Percentiles rank a stretch among this genome's conserved stretches.
phyloP scores from a whole-genome alignment of 176 grass and related monocot species.

The Oryza brachyantha region DNA sequence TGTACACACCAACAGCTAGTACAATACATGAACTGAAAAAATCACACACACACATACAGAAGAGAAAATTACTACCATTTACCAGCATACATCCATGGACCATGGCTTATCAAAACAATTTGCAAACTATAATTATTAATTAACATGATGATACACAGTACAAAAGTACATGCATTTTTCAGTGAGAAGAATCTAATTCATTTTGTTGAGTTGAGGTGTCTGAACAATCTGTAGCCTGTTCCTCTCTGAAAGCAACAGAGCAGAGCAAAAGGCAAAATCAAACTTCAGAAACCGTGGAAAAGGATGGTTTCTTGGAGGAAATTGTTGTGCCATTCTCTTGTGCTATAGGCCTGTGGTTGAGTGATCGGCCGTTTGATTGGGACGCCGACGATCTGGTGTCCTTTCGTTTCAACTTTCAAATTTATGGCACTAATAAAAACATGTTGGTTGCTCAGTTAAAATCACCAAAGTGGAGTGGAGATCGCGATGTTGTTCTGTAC shows the following conservation, averaged over 20 bases:
- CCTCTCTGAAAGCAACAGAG: neutral
- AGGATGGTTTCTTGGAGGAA: neutral
- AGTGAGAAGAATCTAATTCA: neutral
- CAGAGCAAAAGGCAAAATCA: neutral
- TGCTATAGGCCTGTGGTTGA: slow-evolving; percentile 37
- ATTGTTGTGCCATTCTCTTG: neutral
- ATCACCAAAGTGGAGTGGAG: slow-evolving; percentile 20
- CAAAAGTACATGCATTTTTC: neutral
- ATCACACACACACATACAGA: neutral
- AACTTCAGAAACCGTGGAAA: neutral
- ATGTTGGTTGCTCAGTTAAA: slow-evolving; percentile 27
- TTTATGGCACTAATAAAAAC: slow-evolving; percentile 15
- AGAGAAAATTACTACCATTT: neutral
- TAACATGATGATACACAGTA: neutral
- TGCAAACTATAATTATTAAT: neutral
- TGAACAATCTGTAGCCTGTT: neutral
- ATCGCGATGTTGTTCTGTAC: neutral
- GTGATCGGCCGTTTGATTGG: slow-evolving; percentile 9
- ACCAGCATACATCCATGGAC: neutral
- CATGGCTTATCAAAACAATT: neutral
- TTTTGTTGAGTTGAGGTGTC: neutral
- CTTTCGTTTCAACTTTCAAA: neutral
- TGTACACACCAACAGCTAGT: neutral
- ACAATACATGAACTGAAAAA: neutral
- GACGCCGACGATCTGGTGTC: neutral